These are phyloP conservation scores for Raddia distichophylla DNA, from an alignment of 176 grass and related monocot species.

Conservation along the genomic window DNA sequence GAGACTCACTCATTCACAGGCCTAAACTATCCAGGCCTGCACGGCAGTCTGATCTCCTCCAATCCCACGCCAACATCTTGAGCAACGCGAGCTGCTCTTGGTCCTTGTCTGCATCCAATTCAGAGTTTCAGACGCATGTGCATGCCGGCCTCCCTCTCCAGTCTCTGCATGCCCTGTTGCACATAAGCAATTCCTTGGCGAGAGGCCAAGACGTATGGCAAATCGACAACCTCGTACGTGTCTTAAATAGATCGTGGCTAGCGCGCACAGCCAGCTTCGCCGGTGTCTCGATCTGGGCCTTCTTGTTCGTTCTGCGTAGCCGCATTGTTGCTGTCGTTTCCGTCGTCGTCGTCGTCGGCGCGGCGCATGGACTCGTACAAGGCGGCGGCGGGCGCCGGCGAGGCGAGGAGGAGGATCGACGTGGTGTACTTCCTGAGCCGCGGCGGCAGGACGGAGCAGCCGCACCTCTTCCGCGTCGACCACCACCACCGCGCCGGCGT, in stretches of 20 bases:
- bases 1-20: not conserved
- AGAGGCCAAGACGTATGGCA: too few species aligned
- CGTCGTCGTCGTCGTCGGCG: conserved; percentile 17
- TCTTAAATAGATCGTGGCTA: conserved; percentile 24
- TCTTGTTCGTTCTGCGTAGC: conserved; percentile 2
- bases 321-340: conserved; percentile 3
- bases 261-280: not conserved
- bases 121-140: not conserved
- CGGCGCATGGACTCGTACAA: conserved; percentile 29
- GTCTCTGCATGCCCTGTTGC: not conserved
- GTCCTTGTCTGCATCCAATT: not conserved
- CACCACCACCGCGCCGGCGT: conserved; percentile 54
- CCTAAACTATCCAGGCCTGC: conserved; percentile 17
- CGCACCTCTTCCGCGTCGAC: conserved; percentile 74
- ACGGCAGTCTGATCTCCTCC: not conserved
- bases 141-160: conserved; percentile 30
- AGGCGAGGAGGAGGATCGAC: conserved; percentile 64
- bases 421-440: conserved; percentile 76
- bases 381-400: conserved; percentile 25
- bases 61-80: conserved; percentile 42
- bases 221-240: not conserved
- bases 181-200: not conserved
- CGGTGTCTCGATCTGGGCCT: not conserved
- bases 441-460: conserved; percentile 61
- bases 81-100: conserved; percentile 19